Percentiles rank a stretch among this genome's conserved stretches.
Evolutionary conservation across 768 basidiomycete species (phyloP).

Genomic region (Leccinum barrowsii): DNA sequence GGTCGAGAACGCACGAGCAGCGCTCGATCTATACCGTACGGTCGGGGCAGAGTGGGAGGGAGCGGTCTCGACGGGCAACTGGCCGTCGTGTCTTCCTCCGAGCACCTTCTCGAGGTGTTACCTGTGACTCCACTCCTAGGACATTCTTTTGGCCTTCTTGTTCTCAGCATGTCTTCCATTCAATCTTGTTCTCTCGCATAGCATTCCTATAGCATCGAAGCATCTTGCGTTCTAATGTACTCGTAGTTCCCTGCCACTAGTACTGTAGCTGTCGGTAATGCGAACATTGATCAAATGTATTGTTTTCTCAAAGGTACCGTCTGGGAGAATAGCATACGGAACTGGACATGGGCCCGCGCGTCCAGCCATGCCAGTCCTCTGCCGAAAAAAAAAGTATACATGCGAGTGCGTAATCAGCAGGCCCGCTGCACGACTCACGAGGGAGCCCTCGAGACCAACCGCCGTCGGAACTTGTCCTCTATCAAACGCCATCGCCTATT

Average conservation of each 20-base stretch:
- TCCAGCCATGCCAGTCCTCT: neutral
- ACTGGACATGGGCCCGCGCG: neutral
- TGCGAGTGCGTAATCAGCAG: neutral
- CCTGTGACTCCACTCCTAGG: conserved; percentile 33
- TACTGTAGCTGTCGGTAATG: conserved; percentile 15
- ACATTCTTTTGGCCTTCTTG: conserved; percentile 16
- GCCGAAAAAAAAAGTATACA: neutral
- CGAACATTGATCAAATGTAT: conserved; percentile 12
- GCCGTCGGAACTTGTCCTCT: conserved; percentile 22
- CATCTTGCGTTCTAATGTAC: conserved; percentile 22
- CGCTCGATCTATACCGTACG: conserved; percentile 51
- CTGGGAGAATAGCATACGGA: neutral
- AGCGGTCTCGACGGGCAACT: conserved; percentile 54
- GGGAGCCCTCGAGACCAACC: neutral
- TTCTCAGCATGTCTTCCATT: neutral
- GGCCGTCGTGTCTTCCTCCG: conserved; percentile 76
- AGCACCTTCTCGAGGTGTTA: conserved; percentile 81
- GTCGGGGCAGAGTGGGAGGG: conserved; percentile 65
- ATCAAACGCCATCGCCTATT: conserved; percentile 29
- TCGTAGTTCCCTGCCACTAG: conserved; percentile 12
- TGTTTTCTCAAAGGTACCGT: neutral
- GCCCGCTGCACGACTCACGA: neutral
- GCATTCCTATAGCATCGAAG: conserved; percentile 7
- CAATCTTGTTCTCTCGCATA: conserved; percentile 4
- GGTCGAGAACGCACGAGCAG: conserved; percentile 74